Evolutionary conservation across 768 basidiomycete species (phyloP).

Genomic region (Trametes gibbosa): DNA sequence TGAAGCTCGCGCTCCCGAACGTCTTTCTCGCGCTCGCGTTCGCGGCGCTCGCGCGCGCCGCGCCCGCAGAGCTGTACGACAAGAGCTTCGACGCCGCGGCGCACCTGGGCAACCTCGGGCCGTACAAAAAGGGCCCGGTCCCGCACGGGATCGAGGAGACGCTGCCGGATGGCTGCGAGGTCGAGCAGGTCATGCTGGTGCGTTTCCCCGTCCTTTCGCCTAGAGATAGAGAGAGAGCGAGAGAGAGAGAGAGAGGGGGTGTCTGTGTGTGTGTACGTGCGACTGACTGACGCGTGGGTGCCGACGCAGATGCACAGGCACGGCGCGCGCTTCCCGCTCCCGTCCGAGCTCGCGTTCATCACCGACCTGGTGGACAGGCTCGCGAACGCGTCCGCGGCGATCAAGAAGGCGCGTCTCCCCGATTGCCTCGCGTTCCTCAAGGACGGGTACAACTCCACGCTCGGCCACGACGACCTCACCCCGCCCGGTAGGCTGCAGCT

Average conservation of each 20-base stretch:
- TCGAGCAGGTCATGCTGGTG: conserved; percentile 41
- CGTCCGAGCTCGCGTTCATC: conserved; percentile 33
- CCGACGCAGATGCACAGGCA: conserved; percentile 39
- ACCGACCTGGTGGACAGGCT: conserved; percentile 35
- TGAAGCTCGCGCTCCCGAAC: conserved; percentile 9
- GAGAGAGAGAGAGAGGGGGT: no score
- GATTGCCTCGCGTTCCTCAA: conserved; percentile 36
- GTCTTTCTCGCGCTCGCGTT: conserved; percentile 1
- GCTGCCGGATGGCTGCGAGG: conserved; percentile 38
- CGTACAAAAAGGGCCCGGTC: conserved; percentile 34
- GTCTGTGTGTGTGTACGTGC: no score
- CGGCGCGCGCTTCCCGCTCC: conserved; percentile 38
- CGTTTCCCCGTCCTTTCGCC: conserved; percentile 6
- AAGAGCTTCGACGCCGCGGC: conserved; percentile 13
- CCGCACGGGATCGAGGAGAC: conserved; percentile 27
- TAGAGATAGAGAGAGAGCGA: neutral
- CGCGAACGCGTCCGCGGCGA: conserved; percentile 22
- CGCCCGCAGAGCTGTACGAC: neutral
- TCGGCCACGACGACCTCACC: conserved; percentile 37
- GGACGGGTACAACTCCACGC: conserved; percentile 33
- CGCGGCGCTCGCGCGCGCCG: conserved; percentile 1
- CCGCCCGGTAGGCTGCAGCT: conserved; percentile 36
- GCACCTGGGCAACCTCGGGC: conserved; percentile 36
- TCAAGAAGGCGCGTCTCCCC: conserved; percentile 32
- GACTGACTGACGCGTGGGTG: neutral